phyloP scores from a whole-genome alignment of 2,329 filamentous ascomycete species.

The Tolypocladium guangdongense region DNA sequence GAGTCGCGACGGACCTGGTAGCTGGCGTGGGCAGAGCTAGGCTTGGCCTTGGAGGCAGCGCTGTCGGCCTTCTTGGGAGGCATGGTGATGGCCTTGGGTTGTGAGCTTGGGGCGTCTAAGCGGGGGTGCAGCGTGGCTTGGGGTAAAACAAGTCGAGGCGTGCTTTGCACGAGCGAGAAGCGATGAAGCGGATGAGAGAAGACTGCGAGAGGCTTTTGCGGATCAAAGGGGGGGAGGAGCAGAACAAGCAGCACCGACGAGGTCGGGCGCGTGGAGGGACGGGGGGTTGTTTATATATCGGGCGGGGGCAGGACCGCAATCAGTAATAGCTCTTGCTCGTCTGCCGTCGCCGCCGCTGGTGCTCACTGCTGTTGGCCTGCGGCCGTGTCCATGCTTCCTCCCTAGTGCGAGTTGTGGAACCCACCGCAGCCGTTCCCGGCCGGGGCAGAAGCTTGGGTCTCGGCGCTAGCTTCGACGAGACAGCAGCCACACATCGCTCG shows the following conservation, averaged over 20 bases:
- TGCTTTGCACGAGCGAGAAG: slow-evolving; percentile 11
- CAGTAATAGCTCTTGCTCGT: slow-evolving; percentile 32
- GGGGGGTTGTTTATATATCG: slow-evolving; percentile 50
- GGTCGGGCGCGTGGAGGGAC: slow-evolving; percentile 42
- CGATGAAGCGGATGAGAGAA: slow-evolving; percentile 6
- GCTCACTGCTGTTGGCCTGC: too few relatives aligned
- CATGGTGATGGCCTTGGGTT: slow-evolving; percentile 32
- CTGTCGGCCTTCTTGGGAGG: slow-evolving; percentile 47
- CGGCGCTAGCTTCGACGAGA: neutral
- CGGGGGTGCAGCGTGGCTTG: neutral
- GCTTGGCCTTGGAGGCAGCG: slow-evolving; percentile 33
- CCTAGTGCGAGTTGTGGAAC: slow-evolving; percentile 2
- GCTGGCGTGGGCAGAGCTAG: slow-evolving; percentile 38
- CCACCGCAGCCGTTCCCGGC: slow-evolving; percentile 3
- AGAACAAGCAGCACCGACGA: slow-evolving; percentile 23
- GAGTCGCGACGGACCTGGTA: slow-evolving; percentile 41
- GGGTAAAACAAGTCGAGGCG: slow-evolving; percentile 11
- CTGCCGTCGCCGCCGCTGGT: neutral
- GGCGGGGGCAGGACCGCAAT: slow-evolving; percentile 45
- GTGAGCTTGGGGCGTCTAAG: slow-evolving; percentile 7
- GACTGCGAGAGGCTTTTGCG: slow-evolving; percentile 8
- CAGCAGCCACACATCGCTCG: slow-evolving; percentile 15
- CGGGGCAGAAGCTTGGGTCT: neutral
- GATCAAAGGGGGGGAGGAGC: slow-evolving; percentile 15
- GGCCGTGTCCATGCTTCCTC: neutral